phyloP scores from a whole-genome alignment of 768 basidiomycete genomes.

The Hysterangium stoloniferum region DNA sequence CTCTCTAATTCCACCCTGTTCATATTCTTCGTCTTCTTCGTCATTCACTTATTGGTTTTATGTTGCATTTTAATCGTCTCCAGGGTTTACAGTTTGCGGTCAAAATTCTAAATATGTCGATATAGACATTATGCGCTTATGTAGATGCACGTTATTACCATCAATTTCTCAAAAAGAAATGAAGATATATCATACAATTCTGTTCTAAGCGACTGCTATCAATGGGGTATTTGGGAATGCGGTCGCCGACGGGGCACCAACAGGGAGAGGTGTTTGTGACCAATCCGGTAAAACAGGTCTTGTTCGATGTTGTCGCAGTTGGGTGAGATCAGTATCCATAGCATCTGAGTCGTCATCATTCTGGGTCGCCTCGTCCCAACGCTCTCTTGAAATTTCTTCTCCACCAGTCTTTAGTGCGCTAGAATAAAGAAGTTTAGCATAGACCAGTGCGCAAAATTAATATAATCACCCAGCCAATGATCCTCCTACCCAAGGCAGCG shows the following conservation, averaged over 20 bases:
- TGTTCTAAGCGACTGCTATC: background rate
- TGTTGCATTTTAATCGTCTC: background rate
- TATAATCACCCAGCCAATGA: slow-evolving; percentile 72
- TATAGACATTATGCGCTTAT: background rate
- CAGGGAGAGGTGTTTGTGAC: slow-evolving; percentile 58
- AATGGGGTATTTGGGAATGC: slow-evolving; percentile 7
- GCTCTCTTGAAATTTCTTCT: slow-evolving; percentile 71
- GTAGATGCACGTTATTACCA: background rate
- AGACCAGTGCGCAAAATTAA: slow-evolving; percentile 2
- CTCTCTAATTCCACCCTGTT: background rate
- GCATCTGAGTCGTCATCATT: slow-evolving; percentile 26
- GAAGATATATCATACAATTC: background rate
- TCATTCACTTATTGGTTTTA: background rate
- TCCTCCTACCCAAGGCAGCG: slow-evolving; percentile 89
- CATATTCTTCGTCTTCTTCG: background rate
- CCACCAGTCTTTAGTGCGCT: slow-evolving; percentile 86
- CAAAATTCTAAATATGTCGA: background rate
- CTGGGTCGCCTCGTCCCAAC: slow-evolving; percentile 63
- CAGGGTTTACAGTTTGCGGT: background rate
- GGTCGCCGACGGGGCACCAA: slow-evolving; percentile 56
- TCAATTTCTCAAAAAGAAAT: background rate
- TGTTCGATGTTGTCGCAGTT: slow-evolving; percentile 3
- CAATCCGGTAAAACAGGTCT: slow-evolving; percentile 64
- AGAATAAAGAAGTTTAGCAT: slow-evolving; percentile 3
- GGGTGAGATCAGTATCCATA: slow-evolving; percentile 15